Base-by-base conservation (phyloP, 345 rosid species). In the Barbarea vulgaris region DNA sequence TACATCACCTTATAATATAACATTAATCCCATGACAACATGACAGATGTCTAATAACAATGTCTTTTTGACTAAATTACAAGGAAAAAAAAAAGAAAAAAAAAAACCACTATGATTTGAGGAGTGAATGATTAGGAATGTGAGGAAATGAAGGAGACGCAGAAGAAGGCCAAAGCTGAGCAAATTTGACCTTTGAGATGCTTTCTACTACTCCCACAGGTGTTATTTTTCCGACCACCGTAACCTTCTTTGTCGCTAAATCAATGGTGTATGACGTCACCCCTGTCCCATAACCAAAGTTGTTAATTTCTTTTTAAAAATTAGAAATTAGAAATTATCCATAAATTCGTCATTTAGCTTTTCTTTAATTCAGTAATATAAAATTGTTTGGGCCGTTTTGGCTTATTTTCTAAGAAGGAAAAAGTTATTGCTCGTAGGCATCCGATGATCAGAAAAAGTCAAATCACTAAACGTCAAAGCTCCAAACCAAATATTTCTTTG, bases 221-320 rank as follows among this genome's bases (percentile, higher is more conserved):
- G 98, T 87, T 44, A 93, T 83, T 37, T 85, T 84, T 54, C 98
- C 98, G 86, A 87, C 87, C 80, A 93, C 95, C 0, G 93, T 92
- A 77, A 92, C 97, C 83, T 81, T 86, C 85, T 90, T 85, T 47
- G 83, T 78, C 85, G 88, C 96, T n/a, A 93, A 73, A 68, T 93
- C 98, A 72, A 88, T 84, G 58, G 88, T 88, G 84, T 69, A 93
- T 56, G 98, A 90, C 59, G 88, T 90, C 46, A 93, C 98, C 36
- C 96, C 98, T 62, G 64, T 34, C 11, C 47, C 64, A 34, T 18
- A 18, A 5, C 17, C 46, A 59, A 36, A 36, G 10, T 59, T 90
- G 81, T 18, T 56, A 34, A 36, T 18, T 18, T 67, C 44, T 36
- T 75, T 75, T 73, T 21, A 37, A 66, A 51, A 60, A 22, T 3